phyloP scores from a whole-genome alignment of 352 stramenopile genomes.

The Phytophthora aleatoria region DNA sequence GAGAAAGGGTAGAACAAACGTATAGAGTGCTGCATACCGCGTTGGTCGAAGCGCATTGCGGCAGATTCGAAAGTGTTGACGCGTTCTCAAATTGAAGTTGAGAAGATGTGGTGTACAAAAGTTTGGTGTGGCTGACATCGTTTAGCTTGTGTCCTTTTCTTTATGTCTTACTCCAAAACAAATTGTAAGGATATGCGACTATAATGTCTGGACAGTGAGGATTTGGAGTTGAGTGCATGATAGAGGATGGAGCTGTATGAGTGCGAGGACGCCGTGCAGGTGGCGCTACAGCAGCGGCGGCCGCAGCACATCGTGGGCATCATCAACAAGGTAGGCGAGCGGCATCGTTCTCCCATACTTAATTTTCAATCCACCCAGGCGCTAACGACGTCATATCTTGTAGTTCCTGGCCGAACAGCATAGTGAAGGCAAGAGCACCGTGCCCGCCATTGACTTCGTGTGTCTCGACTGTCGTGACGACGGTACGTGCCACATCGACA shows the following conservation, averaged over 20 bases:
- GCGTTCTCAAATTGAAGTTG: constrained; percentile 13
- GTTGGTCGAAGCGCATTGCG: constrained; percentile 56
- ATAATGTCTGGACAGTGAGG: constrained; percentile 15
- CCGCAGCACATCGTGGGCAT: constrained; percentile 69
- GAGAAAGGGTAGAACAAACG: not conserved
- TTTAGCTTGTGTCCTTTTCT: not conserved
- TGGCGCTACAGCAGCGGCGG: constrained; percentile 70
- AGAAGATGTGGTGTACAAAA: constrained; percentile 6
- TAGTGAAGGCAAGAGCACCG: constrained; percentile 24
- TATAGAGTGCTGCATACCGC: constrained; percentile 26
- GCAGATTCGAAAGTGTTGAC: constrained; percentile 12
- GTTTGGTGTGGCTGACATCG: not conserved
- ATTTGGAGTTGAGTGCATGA: not conserved
- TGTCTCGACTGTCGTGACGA: constrained; percentile 80
- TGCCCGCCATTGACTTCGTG: constrained; percentile 65
- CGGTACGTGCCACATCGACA: constrained; percentile 28
- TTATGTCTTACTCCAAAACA: not conserved
- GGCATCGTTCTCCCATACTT: constrained; percentile 6
- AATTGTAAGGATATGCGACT: not conserved
- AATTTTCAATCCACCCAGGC: not conserved
- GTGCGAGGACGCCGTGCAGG: constrained; percentile 82
- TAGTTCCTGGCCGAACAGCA: constrained; percentile 61
- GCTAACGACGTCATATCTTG: not conserved
- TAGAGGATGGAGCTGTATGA: constrained; percentile 70
- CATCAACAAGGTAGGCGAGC: constrained; percentile 70